A percentile compares a stretch with the other conserved stretches of the same genome.
phyloP scores from a whole-genome alignment of 495 filamentous ascomycete genomes.

The Pseudoneurospora amorphoporcata region DNA sequence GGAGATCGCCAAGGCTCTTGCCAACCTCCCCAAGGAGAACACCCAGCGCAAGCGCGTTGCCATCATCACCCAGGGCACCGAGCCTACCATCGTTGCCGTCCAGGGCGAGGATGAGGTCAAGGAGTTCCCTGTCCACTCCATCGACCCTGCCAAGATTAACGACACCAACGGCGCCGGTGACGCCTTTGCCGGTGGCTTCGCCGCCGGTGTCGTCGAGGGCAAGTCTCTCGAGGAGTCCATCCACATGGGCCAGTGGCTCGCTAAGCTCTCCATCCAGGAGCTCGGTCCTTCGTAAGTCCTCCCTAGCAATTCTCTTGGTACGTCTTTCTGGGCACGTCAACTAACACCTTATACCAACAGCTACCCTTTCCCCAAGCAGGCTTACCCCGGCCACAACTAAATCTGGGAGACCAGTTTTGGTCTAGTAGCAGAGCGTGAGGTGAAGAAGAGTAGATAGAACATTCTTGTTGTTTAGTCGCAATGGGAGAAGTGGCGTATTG shows the following conservation, averaged over 20 bases:
- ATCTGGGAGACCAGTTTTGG: not conserved
- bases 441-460: not conserved
- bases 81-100: constrained; percentile 72
- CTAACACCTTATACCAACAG: constrained; percentile 4
- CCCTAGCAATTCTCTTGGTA: constrained; percentile 4
- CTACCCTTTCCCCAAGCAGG: constrained; percentile 60
- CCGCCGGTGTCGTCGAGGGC: constrained; percentile 77
- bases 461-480: not conserved
- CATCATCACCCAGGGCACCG: constrained; percentile 88
- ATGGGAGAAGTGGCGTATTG: not conserved
- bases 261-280: constrained; percentile 82
- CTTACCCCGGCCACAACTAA: constrained; percentile 41
- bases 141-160: constrained; percentile 64
- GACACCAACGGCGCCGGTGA: constrained; percentile 98
- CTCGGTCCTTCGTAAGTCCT: constrained; percentile 82
- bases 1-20: constrained; percentile 79
- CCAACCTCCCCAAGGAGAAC: constrained; percentile 86
- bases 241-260: constrained; percentile 93
- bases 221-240: constrained; percentile 64
- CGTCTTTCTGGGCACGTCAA: too few relatives aligned
- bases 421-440: not conserved
- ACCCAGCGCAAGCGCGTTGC: constrained; percentile 64
- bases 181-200: constrained; percentile 91
- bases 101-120: constrained; percentile 59
- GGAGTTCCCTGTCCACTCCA: constrained; percentile 68